Evolutionary conservation across 2,329 filamentous ascomycete species (phyloP).

Genomic region (Fusarium bulbicola): DNA sequence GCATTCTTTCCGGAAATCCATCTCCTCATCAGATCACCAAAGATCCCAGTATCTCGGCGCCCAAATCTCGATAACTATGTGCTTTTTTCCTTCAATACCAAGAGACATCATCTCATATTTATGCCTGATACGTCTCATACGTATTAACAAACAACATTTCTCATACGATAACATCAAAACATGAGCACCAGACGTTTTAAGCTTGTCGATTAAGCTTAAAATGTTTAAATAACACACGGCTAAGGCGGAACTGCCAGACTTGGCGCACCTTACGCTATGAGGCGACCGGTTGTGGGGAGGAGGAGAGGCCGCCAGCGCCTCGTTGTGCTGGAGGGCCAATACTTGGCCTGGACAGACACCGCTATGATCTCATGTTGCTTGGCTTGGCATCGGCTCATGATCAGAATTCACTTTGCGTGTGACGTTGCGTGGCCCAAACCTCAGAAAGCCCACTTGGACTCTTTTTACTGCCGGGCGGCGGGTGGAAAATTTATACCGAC

Average conservation of each 20-base stretch:
- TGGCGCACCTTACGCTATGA: neutral
- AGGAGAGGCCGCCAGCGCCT: slow-evolving; percentile 23
- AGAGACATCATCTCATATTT: neutral
- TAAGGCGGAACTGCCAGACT: slow-evolving; percentile 23
- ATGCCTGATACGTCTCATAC: neutral
- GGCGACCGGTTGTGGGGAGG: slow-evolving; percentile 14
- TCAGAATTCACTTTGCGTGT: slow-evolving; percentile 21
- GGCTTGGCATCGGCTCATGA: slow-evolving; percentile 30
- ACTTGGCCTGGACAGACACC: neutral
- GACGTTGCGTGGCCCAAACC: slow-evolving; percentile 35
- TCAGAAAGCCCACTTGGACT: slow-evolving; percentile 12
- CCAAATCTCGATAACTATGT: neutral
- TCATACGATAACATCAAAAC: neutral
- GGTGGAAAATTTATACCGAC: slow-evolving; percentile 9
- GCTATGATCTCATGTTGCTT: slow-evolving; percentile 28
- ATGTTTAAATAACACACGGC: neutral
- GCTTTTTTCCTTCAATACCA: neutral
- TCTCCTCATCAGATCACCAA: neutral
- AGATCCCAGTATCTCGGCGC: neutral
- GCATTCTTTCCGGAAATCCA: slow-evolving; percentile 7
- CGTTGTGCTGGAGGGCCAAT: neutral
- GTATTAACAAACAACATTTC: neutral
- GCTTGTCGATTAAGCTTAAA: slow-evolving; percentile 28
- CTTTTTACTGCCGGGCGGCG: slow-evolving; percentile 2
- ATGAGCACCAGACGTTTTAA: slow-evolving; percentile 9